phyloP scores from a whole-genome alignment of 306 rosid genomes.

The Albizia julibrissin region DNA sequence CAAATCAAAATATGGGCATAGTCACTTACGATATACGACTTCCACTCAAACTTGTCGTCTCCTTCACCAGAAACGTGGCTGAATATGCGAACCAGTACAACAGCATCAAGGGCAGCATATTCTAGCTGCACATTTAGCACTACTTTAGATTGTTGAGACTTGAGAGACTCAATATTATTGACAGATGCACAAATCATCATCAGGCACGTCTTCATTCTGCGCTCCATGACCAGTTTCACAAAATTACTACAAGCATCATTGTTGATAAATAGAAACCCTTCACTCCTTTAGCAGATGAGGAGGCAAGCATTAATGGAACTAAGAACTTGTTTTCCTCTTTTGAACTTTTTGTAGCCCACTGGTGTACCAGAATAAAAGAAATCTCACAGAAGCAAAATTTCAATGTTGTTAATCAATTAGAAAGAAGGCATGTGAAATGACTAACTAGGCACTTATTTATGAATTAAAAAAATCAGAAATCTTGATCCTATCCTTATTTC shows the following conservation, averaged over 20 bases:
- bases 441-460: background rate
- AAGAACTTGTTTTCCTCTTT: background rate
- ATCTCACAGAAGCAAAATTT: background rate
- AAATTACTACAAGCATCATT: slow-evolving; percentile 9
- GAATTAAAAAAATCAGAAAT: background rate
- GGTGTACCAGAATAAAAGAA: background rate
- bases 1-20: background rate
- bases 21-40: slow-evolving; percentile 73
- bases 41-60: slow-evolving; percentile 62
- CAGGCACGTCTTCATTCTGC: background rate
- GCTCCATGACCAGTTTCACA: background rate
- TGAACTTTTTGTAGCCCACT: background rate
- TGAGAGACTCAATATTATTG: slow-evolving; percentile 9
- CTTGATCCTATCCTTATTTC: background rate
- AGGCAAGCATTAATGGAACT: background rate
- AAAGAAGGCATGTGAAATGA: background rate
- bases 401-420: background rate
- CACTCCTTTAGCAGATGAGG: background rate
- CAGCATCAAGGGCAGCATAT: slow-evolving; percentile 97
- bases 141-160: slow-evolving; percentile 8
- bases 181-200: background rate
- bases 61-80: slow-evolving; percentile 63
- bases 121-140: slow-evolving; percentile 68
- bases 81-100: slow-evolving; percentile 81
- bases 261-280: slow-evolving; percentile 7